phyloP scores from a whole-genome alignment of 495 filamentous ascomycete genomes.

The Lophiostoma macrostomum region DNA sequence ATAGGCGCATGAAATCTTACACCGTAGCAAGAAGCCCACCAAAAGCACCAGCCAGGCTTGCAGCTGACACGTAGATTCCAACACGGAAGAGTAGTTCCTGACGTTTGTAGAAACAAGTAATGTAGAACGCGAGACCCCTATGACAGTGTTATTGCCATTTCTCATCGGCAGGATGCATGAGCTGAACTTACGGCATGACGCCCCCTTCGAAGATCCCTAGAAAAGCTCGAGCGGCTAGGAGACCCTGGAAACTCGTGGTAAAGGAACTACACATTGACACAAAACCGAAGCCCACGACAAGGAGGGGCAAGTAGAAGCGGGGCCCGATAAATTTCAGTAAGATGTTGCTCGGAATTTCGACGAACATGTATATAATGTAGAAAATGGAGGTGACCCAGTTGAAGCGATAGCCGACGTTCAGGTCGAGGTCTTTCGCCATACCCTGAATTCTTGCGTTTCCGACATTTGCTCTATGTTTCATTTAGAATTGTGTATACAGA shows the following conservation, averaged over 20 bases:
- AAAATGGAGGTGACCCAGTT: slow-evolving; percentile 52
- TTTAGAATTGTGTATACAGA: background rate
- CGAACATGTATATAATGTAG: slow-evolving; percentile 33
- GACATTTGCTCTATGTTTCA: slow-evolving; percentile 16
- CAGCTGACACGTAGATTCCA: slow-evolving; percentile 32
- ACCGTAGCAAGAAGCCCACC: slow-evolving; percentile 76
- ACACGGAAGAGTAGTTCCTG: slow-evolving; percentile 28
- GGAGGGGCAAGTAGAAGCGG: slow-evolving; percentile 34
- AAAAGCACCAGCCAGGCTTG: slow-evolving; percentile 72
- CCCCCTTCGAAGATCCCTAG: slow-evolving; percentile 38
- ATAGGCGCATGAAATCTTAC: slow-evolving; percentile 1
- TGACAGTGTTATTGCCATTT: background rate
- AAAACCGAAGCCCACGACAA: slow-evolving; percentile 51
- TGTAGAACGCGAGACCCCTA: slow-evolving; percentile 32
- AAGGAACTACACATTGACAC: slow-evolving; percentile 48
- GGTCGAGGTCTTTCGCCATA: slow-evolving; percentile 51
- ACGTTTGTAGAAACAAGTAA: slow-evolving; percentile 33
- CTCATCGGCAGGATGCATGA: background rate
- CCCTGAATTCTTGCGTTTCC: slow-evolving; percentile 62
- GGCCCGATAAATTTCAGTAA: slow-evolving; percentile 29
- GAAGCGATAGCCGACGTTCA: slow-evolving; percentile 49
- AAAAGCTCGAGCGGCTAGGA: slow-evolving; percentile 42
- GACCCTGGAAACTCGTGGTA: slow-evolving; percentile 41
- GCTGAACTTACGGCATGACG: slow-evolving; percentile 30
- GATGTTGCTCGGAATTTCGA: slow-evolving; percentile 33